Base-by-base conservation (phyloP, 495 filamentous ascomycete genomes). In the Penicillium desertorum region DNA sequence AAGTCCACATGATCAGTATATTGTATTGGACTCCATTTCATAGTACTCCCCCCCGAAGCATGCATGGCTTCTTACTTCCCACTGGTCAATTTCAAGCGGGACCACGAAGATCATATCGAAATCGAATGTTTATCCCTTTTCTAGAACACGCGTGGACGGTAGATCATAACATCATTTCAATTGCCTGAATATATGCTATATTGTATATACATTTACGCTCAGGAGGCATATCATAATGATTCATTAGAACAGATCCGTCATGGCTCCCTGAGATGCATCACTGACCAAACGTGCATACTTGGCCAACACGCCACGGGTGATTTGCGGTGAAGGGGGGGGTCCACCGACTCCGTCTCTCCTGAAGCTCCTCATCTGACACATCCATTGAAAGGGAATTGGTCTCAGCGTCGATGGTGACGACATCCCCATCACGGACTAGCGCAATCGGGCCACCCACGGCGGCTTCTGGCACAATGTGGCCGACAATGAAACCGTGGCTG, bases 391-490 rank as follows among this genome's bases (percentile, higher is more conserved):
- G 78, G 41, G 84, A 76, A 64, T 96, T 96, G 34, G 70, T 86
- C 56, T 89, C 85, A 1, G 92, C 91, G 71, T 90, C 87, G 63
- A 98, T 98, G 4, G 88, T 91, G 57, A 98, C 81, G 45, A 86
- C 69, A 73, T 98, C 94, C 1, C 90, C 94, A 64, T 94, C 84
- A 63, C 74, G 64, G 4, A 96, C 90, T 25, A 94, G 70, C 0
- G 86, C 91, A 64, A 96, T 90, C 4, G 92, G 90, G 0, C 92
- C 92, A 10, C 79, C 91, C 9, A 88, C 86, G 12, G 86, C 86
- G 5, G 94, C 94, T 74, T 98, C 94, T 2, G 94, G 94, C 3
- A 91, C 90, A 37, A 98, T 89, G 66, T 98, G 94, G 8, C 93
- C 87, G 14, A 97, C 93, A 65, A 98, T 96, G 71, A 98, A 98